These are phyloP conservation scores for Bretschneidera sinensis DNA, from an alignment of 345 rosid species.

Conservation along the genomic window DNA sequence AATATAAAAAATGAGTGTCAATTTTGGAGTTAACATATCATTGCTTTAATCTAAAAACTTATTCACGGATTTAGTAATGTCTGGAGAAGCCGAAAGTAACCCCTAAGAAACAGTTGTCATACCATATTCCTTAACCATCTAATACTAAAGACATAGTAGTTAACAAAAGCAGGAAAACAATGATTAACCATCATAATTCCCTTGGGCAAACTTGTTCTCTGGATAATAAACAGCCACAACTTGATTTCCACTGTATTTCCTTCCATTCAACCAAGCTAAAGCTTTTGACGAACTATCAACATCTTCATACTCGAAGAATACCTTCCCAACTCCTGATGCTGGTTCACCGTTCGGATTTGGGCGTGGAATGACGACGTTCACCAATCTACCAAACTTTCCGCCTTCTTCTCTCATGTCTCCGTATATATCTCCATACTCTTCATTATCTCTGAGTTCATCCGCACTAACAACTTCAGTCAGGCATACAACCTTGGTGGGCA, in stretches of 20 bases:
- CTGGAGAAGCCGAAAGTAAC: too few relatives aligned
- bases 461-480: slow-evolving; percentile 77
- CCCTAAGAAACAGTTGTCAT: too few relatives aligned
- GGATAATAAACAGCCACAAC: slow-evolving; percentile 82
- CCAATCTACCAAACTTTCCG: slow-evolving; percentile 85
- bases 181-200: slow-evolving; percentile 64
- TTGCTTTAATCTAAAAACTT: too few relatives aligned
- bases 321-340: slow-evolving; percentile 67
- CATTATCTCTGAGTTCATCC: slow-evolving; percentile 79
- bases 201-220: slow-evolving; percentile 68
- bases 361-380: slow-evolving; percentile 75
- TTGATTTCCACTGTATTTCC: slow-evolving; percentile 86
- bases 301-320: slow-evolving; percentile 85
- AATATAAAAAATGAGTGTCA: too few relatives aligned
- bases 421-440: slow-evolving; percentile 86
- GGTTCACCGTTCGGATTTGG: slow-evolving; percentile 51
- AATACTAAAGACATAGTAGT: not conserved
- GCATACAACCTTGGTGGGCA: slow-evolving; percentile 79
- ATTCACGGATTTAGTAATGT: too few relatives aligned
- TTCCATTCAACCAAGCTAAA: slow-evolving; percentile 70
- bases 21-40: too few relatives aligned
- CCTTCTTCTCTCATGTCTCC: slow-evolving; percentile 93
- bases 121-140: too few relatives aligned
- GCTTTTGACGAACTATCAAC: slow-evolving; percentile 70
- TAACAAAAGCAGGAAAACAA: not conserved